Evolutionary conservation across 768 basidiomycete species (phyloP), one percentile per base, ranked within the genome.

Genomic region (Termitomyces sp.): DNA sequence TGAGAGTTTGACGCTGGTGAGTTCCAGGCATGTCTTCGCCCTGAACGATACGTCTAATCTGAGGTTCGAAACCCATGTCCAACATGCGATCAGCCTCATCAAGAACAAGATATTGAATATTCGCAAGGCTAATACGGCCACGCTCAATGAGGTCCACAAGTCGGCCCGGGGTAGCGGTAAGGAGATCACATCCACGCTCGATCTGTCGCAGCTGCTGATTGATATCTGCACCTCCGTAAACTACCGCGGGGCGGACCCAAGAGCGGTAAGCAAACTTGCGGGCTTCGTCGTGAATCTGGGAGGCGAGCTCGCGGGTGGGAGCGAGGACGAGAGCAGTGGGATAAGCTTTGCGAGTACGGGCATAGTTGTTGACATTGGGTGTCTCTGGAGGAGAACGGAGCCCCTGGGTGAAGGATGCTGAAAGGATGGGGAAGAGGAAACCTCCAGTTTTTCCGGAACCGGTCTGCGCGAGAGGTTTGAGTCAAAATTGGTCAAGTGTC

Each of bases 51-150:
- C 93, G 83, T 60, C 97, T 84, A 66, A 99, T 99, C 75, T 98
- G 97, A 54, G 97, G 97, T 73, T 99, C 97, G 80, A 99, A 99
- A 87, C 97, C 97, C 97, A 99, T 99, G 78, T 99, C 97, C 67
- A 99, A 83, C 97, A 99, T 99, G 66, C 97, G 90, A 78, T 99
- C 97, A 58, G 97, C 97, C 76, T 99, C 97, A 65, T 99, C 97
- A 53, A 99, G 87, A 26, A 99, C 97, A 55, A 99, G 88, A 72
- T 97, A 98, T 65, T 92, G 88, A 77, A 99, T 87, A 74, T 98
- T 98, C 62, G 92, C 84, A 58, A 99, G 82, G 67, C 90, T 93
- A 79, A 99, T 98, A 57, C 91, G 84, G 12, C 97, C 97, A 64
- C 97, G 90, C 75, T 99, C 97, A 63, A 99, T 96, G 58, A 99